Evolutionary conservation across 2,329 filamentous ascomycete genomes (phyloP).

Genomic region (Verticillium nubilum): DNA sequence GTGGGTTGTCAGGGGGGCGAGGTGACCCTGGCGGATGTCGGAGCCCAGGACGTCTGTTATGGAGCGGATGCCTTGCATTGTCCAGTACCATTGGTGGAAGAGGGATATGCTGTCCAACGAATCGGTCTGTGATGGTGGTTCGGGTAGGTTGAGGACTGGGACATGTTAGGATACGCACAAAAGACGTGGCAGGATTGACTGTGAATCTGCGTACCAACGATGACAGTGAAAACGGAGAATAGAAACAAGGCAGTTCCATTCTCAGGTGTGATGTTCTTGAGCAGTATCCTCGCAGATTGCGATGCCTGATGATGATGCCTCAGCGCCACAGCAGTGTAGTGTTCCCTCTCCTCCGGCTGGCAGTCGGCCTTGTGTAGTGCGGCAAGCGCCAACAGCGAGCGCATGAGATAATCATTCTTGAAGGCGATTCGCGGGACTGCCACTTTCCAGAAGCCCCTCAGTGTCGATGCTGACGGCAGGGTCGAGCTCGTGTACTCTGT

Average conservation of each 20-base stretch:
- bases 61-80: slow-evolving; percentile 3
- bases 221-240: slow-evolving; percentile 1
- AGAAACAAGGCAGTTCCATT: neutral
- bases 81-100: neutral
- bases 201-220: neutral
- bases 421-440: slow-evolving; percentile 3
- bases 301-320: slow-evolving; percentile 2
- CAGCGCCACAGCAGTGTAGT: slow-evolving; percentile 2
- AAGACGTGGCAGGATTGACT: neutral
- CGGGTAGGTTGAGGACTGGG: neutral
- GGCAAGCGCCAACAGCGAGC: slow-evolving; percentile 1
- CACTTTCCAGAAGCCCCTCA: slow-evolving; percentile 5
- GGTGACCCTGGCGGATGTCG: neutral
- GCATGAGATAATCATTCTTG: slow-evolving; percentile 3
- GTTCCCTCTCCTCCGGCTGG: neutral
- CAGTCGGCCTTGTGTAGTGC: slow-evolving; percentile 3
- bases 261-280: neutral
- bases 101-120: neutral
- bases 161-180: neutral
- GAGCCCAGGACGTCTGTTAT: neutral
- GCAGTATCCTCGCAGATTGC: neutral
- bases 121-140: neutral
- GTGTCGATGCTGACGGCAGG: neutral
- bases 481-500: neutral
- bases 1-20: slow-evolving; percentile 1